These are phyloP conservation scores for Ichthyophthirius multifiliis DNA, from an alignment of 169 alveolate species.

Conservation along the genomic window DNA sequence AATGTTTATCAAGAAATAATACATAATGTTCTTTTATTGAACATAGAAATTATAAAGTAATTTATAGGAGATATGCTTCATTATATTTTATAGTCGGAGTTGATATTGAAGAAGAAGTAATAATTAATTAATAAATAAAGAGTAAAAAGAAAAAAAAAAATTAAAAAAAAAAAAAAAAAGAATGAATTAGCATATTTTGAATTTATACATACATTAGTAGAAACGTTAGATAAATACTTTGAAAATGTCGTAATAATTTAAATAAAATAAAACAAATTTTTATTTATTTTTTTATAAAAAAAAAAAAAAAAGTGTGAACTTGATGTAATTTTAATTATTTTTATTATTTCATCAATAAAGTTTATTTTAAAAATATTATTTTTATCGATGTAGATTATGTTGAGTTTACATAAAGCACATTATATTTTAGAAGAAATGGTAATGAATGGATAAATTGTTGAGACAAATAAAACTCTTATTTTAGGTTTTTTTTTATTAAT, in stretches of 20 bases:
- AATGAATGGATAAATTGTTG: conserved; percentile 92
- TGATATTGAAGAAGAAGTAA: conserved; percentile 76
- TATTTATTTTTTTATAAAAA: not conserved
- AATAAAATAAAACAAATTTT: not conserved
- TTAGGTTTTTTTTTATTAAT: conserved; percentile 12
- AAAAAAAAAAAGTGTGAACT: conserved; percentile 87
- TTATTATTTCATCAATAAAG: not conserved
- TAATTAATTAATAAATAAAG: too few relatives aligned
- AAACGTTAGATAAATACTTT: conserved; percentile 96
- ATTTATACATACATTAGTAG: conserved; percentile 97
- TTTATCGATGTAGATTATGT: conserved; percentile 74
- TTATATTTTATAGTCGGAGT: conserved; percentile 95
- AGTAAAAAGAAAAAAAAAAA: too few relatives aligned
- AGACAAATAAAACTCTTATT: conserved; percentile 91
- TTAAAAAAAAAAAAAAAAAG: conserved; percentile 55
- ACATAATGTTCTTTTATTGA: conserved; percentile 96
- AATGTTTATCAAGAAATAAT: conserved; percentile 95
- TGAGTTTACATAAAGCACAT: conserved; percentile 97
- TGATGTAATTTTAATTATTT: conserved; percentile 72
- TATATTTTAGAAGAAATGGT: conserved; percentile 97
- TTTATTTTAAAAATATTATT: not conserved
- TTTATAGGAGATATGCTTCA: conserved; percentile 95
- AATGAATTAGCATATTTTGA: conserved; percentile 96
- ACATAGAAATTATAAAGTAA: conserved; percentile 93
- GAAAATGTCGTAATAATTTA: conserved; percentile 87